Percentiles rank a stretch among this genome's conserved stretches.
These are phyloP conservation scores for Kurtzmaniella quercitrusa DNA, from an alignment of 1,139 yeast species.

Conservation along the genomic window DNA sequence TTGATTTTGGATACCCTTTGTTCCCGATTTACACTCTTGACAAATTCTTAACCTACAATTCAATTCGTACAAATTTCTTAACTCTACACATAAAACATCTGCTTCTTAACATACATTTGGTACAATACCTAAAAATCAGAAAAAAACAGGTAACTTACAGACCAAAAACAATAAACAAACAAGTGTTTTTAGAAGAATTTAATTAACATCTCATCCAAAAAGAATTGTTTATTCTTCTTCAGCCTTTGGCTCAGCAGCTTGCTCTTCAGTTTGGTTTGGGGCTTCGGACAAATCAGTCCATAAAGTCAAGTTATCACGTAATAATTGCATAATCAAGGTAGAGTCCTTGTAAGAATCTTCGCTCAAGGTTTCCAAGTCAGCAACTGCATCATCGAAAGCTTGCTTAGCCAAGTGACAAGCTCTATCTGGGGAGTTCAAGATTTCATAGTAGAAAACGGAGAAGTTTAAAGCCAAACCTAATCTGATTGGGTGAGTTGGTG, in stretches of 20 bases:
- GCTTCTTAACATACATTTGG: slow-evolving; percentile 2
- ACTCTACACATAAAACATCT: neutral
- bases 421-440: slow-evolving; percentile 95
- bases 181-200: slow-evolving; percentile 4
- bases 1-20: no score
- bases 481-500: slow-evolving; percentile 98
- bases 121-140: slow-evolving; percentile 2
- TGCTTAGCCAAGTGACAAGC: slow-evolving; percentile 98
- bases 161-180: slow-evolving; percentile 3
- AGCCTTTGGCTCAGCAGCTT: slow-evolving; percentile 30
- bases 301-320: slow-evolving; percentile 96
- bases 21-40: no score
- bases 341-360: slow-evolving; percentile 99
- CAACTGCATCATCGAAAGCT: slow-evolving; percentile 98
- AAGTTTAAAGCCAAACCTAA: slow-evolving; percentile 96
- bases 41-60: no score
- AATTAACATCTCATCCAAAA: slow-evolving; percentile 11
- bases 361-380: slow-evolving; percentile 94
- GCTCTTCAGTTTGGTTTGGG: slow-evolving; percentile 58
- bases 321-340: slow-evolving; percentile 95
- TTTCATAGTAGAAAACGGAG: slow-evolving; percentile 97
- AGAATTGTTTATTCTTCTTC: slow-evolving; percentile 29
- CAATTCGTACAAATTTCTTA: no score
- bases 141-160: slow-evolving; percentile 1
- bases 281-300: slow-evolving; percentile 98